phyloP scores from a whole-genome alignment of 2,329 filamentous ascomycete species.

The Nigrograna mackinnonii region DNA sequence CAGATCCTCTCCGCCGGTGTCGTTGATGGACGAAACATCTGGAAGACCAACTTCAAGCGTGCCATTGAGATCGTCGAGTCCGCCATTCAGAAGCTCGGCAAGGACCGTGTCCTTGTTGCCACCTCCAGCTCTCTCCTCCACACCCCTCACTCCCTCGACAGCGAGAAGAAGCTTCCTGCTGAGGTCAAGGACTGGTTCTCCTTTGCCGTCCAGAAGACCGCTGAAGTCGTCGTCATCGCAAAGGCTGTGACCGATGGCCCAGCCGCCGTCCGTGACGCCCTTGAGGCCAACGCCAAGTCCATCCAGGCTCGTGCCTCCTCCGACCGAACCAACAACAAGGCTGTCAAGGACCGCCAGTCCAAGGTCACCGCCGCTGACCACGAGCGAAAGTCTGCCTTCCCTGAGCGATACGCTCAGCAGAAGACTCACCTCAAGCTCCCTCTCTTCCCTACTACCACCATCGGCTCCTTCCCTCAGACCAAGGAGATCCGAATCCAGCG shows the following conservation, averaged over 20 bases:
- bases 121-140: conserved; percentile 98
- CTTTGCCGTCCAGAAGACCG: conserved; percentile 92
- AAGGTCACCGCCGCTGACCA: conserved; percentile 84
- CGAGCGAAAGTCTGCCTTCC: conserved; percentile 91
- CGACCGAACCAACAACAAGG: conserved; percentile 92
- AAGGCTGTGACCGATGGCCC: conserved; percentile 96
- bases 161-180: conserved; percentile 95
- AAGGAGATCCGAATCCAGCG: conserved; percentile 96
- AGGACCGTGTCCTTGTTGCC: conserved; percentile 95
- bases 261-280: conserved; percentile 80
- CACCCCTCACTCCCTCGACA: conserved; percentile 95
- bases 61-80: conserved; percentile 90
- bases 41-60: conserved; percentile 99
- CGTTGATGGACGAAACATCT: conserved; percentile 99
- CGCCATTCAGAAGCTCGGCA: conserved; percentile 92
- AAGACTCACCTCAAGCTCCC: conserved; percentile 91
- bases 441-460: conserved; percentile 98
- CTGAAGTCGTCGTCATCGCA: conserved; percentile 88
- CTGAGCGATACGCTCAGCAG: conserved; percentile 82
- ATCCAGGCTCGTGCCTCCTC: conserved; percentile 89
- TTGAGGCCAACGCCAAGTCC: conserved; percentile 97
- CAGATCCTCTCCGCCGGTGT: conserved; percentile 94
- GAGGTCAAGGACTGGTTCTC: conserved; percentile 99
- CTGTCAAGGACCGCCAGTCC: conserved; percentile 95
- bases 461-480: conserved; percentile 99